Conservation (phyloP, 805 yeast species). For the Cyberlindnera suaveolens region DNA sequence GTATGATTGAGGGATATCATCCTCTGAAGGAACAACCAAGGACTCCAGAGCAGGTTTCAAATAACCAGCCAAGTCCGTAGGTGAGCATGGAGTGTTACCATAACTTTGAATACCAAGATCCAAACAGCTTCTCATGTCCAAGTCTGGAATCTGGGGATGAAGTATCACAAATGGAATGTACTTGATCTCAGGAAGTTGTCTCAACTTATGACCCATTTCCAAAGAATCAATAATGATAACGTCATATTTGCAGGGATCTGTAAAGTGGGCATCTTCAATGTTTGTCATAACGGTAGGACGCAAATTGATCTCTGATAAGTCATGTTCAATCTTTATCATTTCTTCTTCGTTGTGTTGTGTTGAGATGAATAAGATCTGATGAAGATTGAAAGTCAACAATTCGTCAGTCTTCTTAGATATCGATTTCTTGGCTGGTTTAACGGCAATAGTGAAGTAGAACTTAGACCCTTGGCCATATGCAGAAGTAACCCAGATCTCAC, state of each 20-base stretch:
- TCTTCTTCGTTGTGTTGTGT: constrained; percentile 52
- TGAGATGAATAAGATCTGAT: constrained; percentile 64
- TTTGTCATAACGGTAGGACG: constrained; percentile 51
- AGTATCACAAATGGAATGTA: constrained; percentile 78
- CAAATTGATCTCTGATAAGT: constrained; percentile 49
- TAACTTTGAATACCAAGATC: constrained; percentile 84
- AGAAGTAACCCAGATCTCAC: constrained; percentile 87
- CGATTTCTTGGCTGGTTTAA: constrained; percentile 62
- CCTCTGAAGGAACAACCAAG: constrained; percentile 70
- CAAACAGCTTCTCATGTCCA: constrained; percentile 75
- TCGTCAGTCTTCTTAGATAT: constrained; percentile 60
- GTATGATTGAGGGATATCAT: constrained; percentile 71
- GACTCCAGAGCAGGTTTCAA: constrained; percentile 82
- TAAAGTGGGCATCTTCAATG: constrained; percentile 44
- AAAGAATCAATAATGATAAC: constrained; percentile 82
- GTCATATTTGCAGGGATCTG: constrained; percentile 54
- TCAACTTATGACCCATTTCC: constrained; percentile 62
- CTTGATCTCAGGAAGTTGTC: constrained; percentile 70
- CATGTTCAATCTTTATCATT: constrained; percentile 40
- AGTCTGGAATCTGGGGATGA: constrained; percentile 68
- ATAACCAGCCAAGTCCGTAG: constrained; percentile 75
- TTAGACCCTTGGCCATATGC: constrained; percentile 78
- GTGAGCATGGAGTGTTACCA: constrained; percentile 84
- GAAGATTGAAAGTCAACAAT: constrained; percentile 64
- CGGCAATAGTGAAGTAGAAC: constrained; percentile 74